A percentile compares a stretch with the other conserved stretches of the same genome.
Evolutionary conservation across 176 grass and related monocot species (phyloP).

Genomic region (Phoenix roebelenii): DNA sequence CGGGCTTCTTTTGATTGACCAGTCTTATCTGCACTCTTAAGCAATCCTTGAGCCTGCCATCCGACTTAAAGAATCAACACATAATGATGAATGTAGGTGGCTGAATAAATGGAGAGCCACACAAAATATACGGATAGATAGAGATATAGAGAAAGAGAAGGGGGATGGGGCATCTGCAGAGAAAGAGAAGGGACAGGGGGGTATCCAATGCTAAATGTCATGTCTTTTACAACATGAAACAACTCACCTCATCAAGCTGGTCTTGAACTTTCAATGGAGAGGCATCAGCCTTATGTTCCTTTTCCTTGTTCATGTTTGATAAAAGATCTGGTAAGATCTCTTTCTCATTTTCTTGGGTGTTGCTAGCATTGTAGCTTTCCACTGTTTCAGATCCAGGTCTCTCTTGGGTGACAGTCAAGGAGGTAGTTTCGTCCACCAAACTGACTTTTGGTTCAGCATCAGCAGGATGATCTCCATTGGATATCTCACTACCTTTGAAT

Average conservation of each 20-base stretch:
- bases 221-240: conserved; percentile 11
- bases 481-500: conserved; percentile 24
- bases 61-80: conserved; percentile 9
- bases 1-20: conserved; percentile 98
- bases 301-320: conserved; percentile 38
- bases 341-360: conserved; percentile 38
- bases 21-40: conserved; percentile 82
- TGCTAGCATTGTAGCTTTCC: conserved; percentile 22
- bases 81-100: not conserved
- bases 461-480: conserved; percentile 25
- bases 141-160: no score
- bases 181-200: no score
- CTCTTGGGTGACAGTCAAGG: conserved; percentile 37
- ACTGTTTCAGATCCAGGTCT: conserved; percentile 38
- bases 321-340: conserved; percentile 38
- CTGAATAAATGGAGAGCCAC: no score
- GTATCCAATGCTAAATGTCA: conserved; percentile 13
- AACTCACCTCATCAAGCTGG: conserved; percentile 86
- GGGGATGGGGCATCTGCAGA: not conserved
- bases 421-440: conserved; percentile 36
- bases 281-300: conserved; percentile 47
- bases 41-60: conserved; percentile 82
- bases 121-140: not conserved
- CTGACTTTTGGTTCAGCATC: conserved; percentile 31
- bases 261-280: conserved; percentile 66